These are phyloP conservation scores for Hypholoma sublateritium DNA, from an alignment of 768 basidiomycete species.

Conservation along the genomic window DNA sequence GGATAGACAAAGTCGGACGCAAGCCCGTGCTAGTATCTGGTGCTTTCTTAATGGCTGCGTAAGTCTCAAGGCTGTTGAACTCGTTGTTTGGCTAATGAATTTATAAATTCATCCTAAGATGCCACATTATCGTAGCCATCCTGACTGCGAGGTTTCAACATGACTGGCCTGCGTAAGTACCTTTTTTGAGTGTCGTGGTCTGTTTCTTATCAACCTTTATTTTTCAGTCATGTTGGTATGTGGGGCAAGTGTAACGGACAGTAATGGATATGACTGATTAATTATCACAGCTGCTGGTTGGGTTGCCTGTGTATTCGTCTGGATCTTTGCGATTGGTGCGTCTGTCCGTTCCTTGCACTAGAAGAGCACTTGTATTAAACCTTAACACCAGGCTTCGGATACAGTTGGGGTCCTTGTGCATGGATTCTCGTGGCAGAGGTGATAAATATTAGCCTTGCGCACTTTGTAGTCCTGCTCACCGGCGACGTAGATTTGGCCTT, in stretches of 20 bases:
- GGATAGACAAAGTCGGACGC: conserved; percentile 74
- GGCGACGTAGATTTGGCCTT: conserved; percentile 52
- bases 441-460: not conserved
- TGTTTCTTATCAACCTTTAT: not conserved
- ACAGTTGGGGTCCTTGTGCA: conserved; percentile 76
- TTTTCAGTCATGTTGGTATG: conserved; percentile 32
- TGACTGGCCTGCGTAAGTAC: conserved; percentile 48
- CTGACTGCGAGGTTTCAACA: conserved; percentile 59
- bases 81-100: not conserved
- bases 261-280: not conserved
- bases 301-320: conserved; percentile 68
- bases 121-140: conserved; percentile 70
- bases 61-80: conserved; percentile 12
- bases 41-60: conserved; percentile 71
- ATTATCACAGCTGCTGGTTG: conserved; percentile 58
- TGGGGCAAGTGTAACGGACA: not conserved
- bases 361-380: not conserved
- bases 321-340: conserved; percentile 70
- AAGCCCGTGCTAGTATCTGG: conserved; percentile 75
- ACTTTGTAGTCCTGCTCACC: not conserved
- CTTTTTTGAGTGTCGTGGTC: not conserved
- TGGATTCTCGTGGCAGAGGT: conserved; percentile 78
- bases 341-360: not conserved
- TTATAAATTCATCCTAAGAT: conserved; percentile 31
- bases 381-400: conserved; percentile 53